A percentile compares a stretch with the other conserved stretches of the same genome.
phyloP scores from a whole-genome alignment of 2,329 filamentous ascomycete genomes.

The Phoma herbarum region DNA sequence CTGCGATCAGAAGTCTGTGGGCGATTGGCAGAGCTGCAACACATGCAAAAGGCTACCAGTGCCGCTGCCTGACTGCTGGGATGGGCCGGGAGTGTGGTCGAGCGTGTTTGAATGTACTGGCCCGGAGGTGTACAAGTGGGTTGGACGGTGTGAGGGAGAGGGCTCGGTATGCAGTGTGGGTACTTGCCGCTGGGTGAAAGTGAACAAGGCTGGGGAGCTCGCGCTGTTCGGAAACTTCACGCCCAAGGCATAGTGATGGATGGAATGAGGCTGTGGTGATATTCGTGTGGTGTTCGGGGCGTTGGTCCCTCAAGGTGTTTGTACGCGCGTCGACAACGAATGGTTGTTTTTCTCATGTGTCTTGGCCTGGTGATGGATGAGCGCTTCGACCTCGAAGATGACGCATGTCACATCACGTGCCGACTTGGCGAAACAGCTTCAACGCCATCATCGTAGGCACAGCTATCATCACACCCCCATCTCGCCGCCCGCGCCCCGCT shows the following conservation, averaged over 20 bases:
- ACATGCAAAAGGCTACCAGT: constrained; percentile 25
- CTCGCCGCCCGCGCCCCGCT: constrained; percentile 32
- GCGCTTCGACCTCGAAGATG: constrained; percentile 10
- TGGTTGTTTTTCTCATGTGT: neutral
- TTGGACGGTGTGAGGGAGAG: constrained; percentile 10
- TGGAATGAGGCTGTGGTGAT: neutral
- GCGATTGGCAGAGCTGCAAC: constrained; percentile 30
- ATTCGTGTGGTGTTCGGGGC: neutral
- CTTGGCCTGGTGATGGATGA: neutral
- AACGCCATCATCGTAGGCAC: constrained; percentile 21
- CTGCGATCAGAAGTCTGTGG: constrained; percentile 25
- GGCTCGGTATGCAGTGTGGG: constrained; percentile 10
- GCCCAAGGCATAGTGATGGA: neutral
- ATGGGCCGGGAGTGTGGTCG: constrained; percentile 22
- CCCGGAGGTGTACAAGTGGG: constrained; percentile 19
- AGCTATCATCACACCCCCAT: constrained; percentile 40
- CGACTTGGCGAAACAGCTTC: constrained; percentile 16
- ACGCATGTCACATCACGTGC: constrained; percentile 16
- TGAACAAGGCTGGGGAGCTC: neutral
- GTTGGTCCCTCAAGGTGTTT: neutral
- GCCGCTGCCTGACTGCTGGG: constrained; percentile 24
- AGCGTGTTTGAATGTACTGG: constrained; percentile 30
- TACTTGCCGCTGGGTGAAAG: constrained; percentile 6
- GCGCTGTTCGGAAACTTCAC: neutral
- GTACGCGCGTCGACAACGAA: neutral